These are phyloP conservation scores for Cadophora gregata DNA, from an alignment of 2,329 filamentous ascomycete species.

Conservation along the genomic window DNA sequence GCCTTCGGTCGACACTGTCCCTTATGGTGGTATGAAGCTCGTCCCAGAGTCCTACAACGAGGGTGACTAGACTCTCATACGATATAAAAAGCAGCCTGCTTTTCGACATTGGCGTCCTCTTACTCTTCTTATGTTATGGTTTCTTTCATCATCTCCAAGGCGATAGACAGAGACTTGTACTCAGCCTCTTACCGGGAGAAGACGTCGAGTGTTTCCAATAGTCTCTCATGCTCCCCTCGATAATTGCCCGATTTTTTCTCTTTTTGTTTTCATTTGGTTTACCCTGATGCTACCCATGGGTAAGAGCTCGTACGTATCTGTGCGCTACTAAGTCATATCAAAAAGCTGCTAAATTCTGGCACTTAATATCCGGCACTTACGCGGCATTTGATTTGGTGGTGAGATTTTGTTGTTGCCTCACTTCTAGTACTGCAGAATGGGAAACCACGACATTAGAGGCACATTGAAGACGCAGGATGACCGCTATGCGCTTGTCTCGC, in stretches of 20 bases:
- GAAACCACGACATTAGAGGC: background rate
- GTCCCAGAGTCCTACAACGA: constrained; percentile 33
- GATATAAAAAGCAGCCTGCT: background rate
- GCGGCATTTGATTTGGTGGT: background rate
- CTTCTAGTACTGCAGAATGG: background rate
- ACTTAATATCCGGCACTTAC: no score
- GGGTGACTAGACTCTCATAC: background rate
- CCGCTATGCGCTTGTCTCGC: background rate
- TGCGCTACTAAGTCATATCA: no score
- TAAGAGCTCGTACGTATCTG: no score
- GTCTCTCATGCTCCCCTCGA: background rate
- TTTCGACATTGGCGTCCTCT: background rate
- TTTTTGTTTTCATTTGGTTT: background rate
- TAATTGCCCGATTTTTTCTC: background rate
- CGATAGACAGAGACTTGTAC: background rate
- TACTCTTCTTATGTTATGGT: background rate
- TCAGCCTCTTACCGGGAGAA: background rate
- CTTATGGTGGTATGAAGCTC: constrained; percentile 36
- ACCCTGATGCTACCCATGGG: no score
- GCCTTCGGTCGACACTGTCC: constrained; percentile 22
- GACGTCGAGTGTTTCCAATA: background rate
- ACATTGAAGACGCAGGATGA: background rate
- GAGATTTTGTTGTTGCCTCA: background rate
- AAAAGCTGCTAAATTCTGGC: no score
- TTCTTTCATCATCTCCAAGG: background rate